phyloP scores from a whole-genome alignment of 306 rosid species.

The Sechiopsis laciniata region DNA sequence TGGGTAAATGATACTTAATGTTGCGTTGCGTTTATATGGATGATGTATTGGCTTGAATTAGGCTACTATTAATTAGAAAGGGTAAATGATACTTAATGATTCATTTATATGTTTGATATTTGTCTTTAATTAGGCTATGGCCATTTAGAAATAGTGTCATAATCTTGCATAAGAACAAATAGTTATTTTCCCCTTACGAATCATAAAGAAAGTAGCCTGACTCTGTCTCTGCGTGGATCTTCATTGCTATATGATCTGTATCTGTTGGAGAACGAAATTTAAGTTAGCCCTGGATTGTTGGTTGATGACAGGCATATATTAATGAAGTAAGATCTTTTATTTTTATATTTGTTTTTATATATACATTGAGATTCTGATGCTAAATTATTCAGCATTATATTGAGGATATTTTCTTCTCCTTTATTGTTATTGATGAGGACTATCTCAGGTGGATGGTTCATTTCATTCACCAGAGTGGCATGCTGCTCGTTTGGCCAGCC shows the following conservation, averaged over 20 bases:
- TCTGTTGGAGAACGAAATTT: constrained; percentile 5
- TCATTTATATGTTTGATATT: neutral
- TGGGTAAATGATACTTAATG: neutral
- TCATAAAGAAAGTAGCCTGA: neutral
- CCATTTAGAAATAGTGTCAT: no score
- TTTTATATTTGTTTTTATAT: neutral
- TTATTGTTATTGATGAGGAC: constrained; percentile 80
- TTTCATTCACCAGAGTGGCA: constrained; percentile 99
- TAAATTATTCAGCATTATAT: neutral
- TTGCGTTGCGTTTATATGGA: neutral
- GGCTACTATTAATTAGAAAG: neutral
- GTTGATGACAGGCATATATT: constrained; percentile 23
- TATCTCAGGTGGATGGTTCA: constrained; percentile 99
- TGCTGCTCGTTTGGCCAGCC: constrained; percentile 99
- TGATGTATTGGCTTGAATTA: no score
- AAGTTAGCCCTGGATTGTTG: constrained; percentile 22
- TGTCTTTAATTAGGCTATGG: no score
- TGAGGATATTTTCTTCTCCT: constrained; percentile 28
- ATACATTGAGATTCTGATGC: neutral
- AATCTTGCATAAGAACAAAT: no score
- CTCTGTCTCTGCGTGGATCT: constrained; percentile 15
- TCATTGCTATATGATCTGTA: constrained; percentile 18
- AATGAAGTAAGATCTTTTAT: constrained; percentile 14
- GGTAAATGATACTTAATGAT: neutral
- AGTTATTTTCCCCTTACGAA: neutral